Base-by-base conservation (phyloP, 257 asterid species). In the Solanum neorickii region DNA sequence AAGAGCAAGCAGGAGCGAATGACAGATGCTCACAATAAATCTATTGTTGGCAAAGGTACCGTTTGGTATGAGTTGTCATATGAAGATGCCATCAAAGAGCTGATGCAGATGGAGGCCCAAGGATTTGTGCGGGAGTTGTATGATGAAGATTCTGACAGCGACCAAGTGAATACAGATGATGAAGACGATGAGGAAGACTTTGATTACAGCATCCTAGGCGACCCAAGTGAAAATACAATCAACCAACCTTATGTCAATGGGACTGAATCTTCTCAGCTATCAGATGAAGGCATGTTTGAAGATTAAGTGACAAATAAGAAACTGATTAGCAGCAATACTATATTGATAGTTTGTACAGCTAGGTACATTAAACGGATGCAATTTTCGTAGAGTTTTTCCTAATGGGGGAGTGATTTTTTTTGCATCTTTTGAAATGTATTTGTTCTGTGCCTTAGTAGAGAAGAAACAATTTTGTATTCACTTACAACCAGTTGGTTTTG, bases 1-100 rank as follows among this genome's bases (percentile, higher is more conserved):
- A 94, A 93, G 94, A 96, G 98, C 90, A 95, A 93, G 93, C 98
- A 95, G 89, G 98, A 93, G 29, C 94, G 98, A 62, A 87, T 92
- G 91, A 93, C 93, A 0, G 98, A 96, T 76, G 96, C 96, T 42
- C 98, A 97, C 93, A 97, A 97, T 92, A 97, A 94, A 92, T 92
- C 98, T 44, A 94, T 97, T 9, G 94, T 97, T 37, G 99, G 99
- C 21, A 97, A 94, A 74, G 98, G 98, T 84, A 93, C 90, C 2
- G 98, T 95, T 56, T 95, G 98, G 99, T 97, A 93, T 46, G 98
- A 95, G 47, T 92, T 97, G 98, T 93, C 98, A 2, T 97, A 97
- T 62, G 99, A 97, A 87, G 98, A 97, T 65, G 98, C 95, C 37
- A 88, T 97, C 70, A 91, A 94, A 90, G 94, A 92, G 89, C 92